phyloP scores from a whole-genome alignment of 129 eudicot genomes.

The Calendula officinalis region DNA sequence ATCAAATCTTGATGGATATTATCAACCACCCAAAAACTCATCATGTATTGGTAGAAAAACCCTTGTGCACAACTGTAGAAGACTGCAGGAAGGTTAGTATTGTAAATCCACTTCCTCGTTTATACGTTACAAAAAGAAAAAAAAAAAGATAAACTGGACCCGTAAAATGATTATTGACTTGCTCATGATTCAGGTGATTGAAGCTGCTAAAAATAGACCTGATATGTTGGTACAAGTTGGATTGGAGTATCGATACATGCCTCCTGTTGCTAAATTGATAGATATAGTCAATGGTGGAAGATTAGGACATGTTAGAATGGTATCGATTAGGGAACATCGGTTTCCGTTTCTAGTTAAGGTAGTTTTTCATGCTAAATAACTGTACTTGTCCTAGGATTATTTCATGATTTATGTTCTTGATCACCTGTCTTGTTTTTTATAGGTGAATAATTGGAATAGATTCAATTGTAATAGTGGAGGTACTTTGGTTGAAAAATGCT shows the following conservation, averaged over 20 bases:
- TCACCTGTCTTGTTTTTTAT: conserved; percentile 4
- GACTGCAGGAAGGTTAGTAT: conserved; percentile 70
- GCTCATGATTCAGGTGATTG: conserved; percentile 54
- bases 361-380: background rate
- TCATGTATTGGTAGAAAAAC: conserved; percentile 94
- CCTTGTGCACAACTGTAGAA: conserved; percentile 82
- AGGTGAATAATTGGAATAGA: conserved; percentile 89
- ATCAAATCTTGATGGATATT: conserved; percentile 84
- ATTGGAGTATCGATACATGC: conserved; percentile 95
- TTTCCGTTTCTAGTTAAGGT: conserved; percentile 94
- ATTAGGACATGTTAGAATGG: conserved; percentile 82
- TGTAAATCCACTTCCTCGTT: conserved; percentile 3
- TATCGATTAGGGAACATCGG: conserved; percentile 82
- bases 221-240: conserved; percentile 96
- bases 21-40: conserved; percentile 80
- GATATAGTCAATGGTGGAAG: conserved; percentile 70
- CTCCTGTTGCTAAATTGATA: conserved; percentile 89
- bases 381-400: background rate
- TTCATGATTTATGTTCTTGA: conserved; percentile 13
- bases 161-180: conserved; percentile 39
- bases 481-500: conserved; percentile 92
- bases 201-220: conserved; percentile 83
- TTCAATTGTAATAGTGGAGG: conserved; percentile 90
- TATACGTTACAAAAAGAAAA: background rate
- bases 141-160: background rate